Base-by-base conservation (phyloP, 2,329 filamentous ascomycete genomes). In the Arthroderma sp. region DNA sequence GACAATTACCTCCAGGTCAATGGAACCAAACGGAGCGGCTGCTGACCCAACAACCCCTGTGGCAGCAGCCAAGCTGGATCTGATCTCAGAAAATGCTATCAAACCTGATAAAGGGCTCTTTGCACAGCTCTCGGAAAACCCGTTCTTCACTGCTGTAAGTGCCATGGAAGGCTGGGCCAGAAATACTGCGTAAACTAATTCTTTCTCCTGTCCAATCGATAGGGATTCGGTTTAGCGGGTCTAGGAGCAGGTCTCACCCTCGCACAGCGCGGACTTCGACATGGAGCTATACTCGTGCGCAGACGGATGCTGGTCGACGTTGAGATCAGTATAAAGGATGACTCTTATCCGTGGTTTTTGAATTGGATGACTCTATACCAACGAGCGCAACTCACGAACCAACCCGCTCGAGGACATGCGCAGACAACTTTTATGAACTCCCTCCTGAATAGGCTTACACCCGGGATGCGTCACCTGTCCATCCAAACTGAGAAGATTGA, bases 281-380 rank as follows among this genome's bases (percentile, higher is more conserved):
- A 83, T 65, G 83, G 83, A 56, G 84, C 85, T n/a, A 80, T 81
- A 44, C 78, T 94, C 58, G 74, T 95, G 59, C 87, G 88, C 54
- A 84, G 86, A 56, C 88, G 91, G 53, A 83, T 98, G 74, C 83
- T 98, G 31, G 88, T 97, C 65, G 90, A 96, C 66, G 84, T 98
- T 66, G 93, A 98, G 73, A 95, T 98, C 71, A 91, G 88, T 71
- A 87, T 89, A 68, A 88, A 91, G 66, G 93, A 98, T 73, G 84
- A 89, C 47, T 91, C 91, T 1, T 98, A 97, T 70, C 84, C 84
- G 41, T 97, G 91, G 91, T 83, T 98, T 43, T 79, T 98, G 8
- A 85, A 91, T 62, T 98, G 93, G 91, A 87, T 98, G 70, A 91
- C 90, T 5, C 81, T 88, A 57, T 88, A 89, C 62, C 88, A 90